A percentile compares a stretch with the other conserved stretches of the same genome.
Conservation (phyloP, 2,329 filamentous ascomycete genomes). For the Colletotrichum agaves region DNA sequence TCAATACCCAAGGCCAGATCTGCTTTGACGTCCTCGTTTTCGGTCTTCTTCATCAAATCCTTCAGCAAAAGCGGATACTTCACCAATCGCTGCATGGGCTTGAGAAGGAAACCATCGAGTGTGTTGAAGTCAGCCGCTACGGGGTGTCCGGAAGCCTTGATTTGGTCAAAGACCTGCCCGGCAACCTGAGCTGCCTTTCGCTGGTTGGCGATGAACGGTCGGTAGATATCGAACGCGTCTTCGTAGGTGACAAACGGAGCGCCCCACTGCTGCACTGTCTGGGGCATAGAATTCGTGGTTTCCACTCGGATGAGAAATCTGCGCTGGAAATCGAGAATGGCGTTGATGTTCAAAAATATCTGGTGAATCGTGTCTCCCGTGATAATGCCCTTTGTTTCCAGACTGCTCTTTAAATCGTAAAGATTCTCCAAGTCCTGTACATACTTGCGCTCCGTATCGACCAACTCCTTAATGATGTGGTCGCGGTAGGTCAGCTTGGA, state of each 20-base stretch:
- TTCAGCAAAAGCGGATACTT: slow-evolving; percentile 94
- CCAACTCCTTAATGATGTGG: slow-evolving; percentile 89
- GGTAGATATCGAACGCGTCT: slow-evolving; percentile 90
- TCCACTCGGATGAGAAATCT: slow-evolving; percentile 95
- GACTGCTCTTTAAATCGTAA: slow-evolving; percentile 88
- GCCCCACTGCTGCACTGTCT: slow-evolving; percentile 90
- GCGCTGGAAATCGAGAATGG: slow-evolving; percentile 93
- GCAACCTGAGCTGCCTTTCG: slow-evolving; percentile 89
- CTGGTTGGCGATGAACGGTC: slow-evolving; percentile 97
- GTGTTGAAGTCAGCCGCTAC: slow-evolving; percentile 91
- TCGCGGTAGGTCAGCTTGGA: slow-evolving; percentile 80
- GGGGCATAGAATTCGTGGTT: slow-evolving; percentile 87
- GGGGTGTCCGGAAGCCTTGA: slow-evolving; percentile 77
- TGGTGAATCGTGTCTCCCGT: slow-evolving; percentile 91
- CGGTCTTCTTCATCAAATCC: slow-evolving; percentile 88
- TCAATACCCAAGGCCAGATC: slow-evolving; percentile 83
- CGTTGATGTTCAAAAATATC: slow-evolving; percentile 96
- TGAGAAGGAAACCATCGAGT: slow-evolving; percentile 90
- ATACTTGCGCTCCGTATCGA: slow-evolving; percentile 96
- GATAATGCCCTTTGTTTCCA: slow-evolving; percentile 88
- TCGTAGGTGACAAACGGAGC: slow-evolving; percentile 87
- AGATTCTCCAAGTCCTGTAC: slow-evolving; percentile 96
- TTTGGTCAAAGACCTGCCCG: slow-evolving; percentile 86
- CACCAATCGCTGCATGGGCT: slow-evolving; percentile 94
- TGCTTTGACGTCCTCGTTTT: slow-evolving; percentile 74